Base-by-base conservation (phyloP, 179 eudicot species). In the Pouteria campechiana region DNA sequence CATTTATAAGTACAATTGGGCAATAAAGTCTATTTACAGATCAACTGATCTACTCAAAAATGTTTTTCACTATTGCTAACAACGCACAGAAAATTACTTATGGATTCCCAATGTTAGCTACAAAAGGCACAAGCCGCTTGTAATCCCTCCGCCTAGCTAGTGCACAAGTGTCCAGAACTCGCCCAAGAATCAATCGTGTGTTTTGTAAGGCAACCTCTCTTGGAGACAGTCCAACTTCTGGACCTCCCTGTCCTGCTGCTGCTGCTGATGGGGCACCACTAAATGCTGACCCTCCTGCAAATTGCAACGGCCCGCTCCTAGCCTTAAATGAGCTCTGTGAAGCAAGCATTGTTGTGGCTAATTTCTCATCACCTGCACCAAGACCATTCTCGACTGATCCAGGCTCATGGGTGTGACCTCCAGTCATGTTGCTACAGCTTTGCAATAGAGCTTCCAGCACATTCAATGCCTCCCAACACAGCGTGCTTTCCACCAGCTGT, bases 381-480 rank as follows among this genome's bases (percentile, higher is more conserved):
- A 63, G 60, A 16, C 94, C 87, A 32, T 79, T 86, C 47, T 90
- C 96, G 20, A 58, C 60, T 15, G 57, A 53, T 2, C 69, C 72
- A 6, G 64, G 56, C 36, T 90, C 98, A 10, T 58, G 81, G 7
- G 74, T 64, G 20, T 74, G 89, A 23, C 64, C 42, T 37, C 93
- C 90, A 0, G 68, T 60, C 73, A 79, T 47, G 5, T 87, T 74
- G 61, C 90, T 79, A 50, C 98, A 90, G 76, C 98, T 90, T 49
- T 86, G 98, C 54, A 90, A 40, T 27, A 90, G 94, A 34, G 98
- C 98, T 77, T 90, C 98, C 30, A 90, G 68, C 14, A 90, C 98
- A 38, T 84, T 87, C 6, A 86, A 77, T 16, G 98, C 98, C 37
- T 90, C 98, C 78, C 96, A 90, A 30, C 96, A 87, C 63, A 90